A percentile compares a stretch with the other conserved stretches of the same genome.
Evolutionary conservation across 179 eudicot genomes (phyloP).

Genomic region (Nepenthes alata): DNA sequence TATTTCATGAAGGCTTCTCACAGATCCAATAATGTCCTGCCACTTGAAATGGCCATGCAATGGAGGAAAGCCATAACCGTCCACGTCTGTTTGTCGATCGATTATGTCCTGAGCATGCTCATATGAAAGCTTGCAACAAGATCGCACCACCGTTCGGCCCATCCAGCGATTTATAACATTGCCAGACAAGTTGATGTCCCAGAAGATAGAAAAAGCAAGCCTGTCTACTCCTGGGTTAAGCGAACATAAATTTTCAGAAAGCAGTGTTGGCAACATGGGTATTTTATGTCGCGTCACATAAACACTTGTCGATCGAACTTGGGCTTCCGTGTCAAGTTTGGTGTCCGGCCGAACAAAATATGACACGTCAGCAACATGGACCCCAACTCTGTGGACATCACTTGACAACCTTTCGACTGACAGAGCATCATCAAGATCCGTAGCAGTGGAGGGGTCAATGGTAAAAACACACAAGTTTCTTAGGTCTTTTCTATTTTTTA

Average conservation of each 20-base stretch:
- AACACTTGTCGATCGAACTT: slow-evolving; percentile 62
- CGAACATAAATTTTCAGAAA: slow-evolving; percentile 73
- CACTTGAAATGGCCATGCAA: slow-evolving; percentile 55
- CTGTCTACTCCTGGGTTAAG: slow-evolving; percentile 84
- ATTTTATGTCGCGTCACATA: slow-evolving; percentile 52
- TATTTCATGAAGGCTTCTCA: slow-evolving; percentile 44
- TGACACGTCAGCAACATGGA: slow-evolving; percentile 87
- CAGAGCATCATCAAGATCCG: slow-evolving; percentile 91
- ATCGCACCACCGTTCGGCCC: slow-evolving; percentile 68
- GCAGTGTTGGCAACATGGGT: slow-evolving; percentile 73
- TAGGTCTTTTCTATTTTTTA: slow-evolving; percentile 47
- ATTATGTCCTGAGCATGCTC: slow-evolving; percentile 80
- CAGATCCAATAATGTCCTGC: slow-evolving; percentile 44
- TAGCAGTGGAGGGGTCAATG: slow-evolving; percentile 79
- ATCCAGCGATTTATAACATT: slow-evolving; percentile 69
- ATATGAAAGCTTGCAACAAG: slow-evolving; percentile 93
- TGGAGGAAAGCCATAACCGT: slow-evolving; percentile 29
- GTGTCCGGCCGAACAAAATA: slow-evolving; percentile 81
- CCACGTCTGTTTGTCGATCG: slow-evolving; percentile 31
- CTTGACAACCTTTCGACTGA: slow-evolving; percentile 55
- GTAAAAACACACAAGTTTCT: slow-evolving; percentile 77
- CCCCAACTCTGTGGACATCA: slow-evolving; percentile 60
- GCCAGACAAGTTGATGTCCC: slow-evolving; percentile 66
- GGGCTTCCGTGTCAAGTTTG: slow-evolving; percentile 66
- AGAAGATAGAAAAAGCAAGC: slow-evolving; percentile 75